Percentiles rank a stretch among this genome's conserved stretches.
phyloP scores from a whole-genome alignment of 2,329 filamentous ascomycete species.

The Ophiocordyceps camponoti-saundersi region DNA sequence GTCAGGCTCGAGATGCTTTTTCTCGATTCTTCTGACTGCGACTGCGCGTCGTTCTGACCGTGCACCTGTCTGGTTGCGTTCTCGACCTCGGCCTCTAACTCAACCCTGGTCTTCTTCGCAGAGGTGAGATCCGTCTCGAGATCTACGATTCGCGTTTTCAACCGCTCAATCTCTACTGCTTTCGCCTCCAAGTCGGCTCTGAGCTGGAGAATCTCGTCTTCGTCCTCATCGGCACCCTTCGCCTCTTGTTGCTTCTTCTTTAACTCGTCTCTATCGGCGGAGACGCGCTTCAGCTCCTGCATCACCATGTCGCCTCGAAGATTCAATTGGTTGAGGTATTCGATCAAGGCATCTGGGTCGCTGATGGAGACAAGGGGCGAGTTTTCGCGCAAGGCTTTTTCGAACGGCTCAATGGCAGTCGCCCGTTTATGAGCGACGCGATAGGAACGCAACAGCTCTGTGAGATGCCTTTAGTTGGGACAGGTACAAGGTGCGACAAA shows the following conservation, averaged over 20 bases:
- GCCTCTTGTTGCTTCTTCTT: slow-evolving; percentile 38
- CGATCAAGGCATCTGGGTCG: slow-evolving; percentile 68
- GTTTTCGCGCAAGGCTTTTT: slow-evolving; percentile 77
- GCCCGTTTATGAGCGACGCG: slow-evolving; percentile 77
- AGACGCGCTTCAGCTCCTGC: slow-evolving; percentile 79
- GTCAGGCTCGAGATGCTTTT: no score
- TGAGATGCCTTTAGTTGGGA: not conserved
- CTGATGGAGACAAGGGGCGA: slow-evolving; percentile 79
- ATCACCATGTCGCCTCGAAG: slow-evolving; percentile 83
- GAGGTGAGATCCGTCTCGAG: slow-evolving; percentile 55
- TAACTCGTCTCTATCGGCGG: slow-evolving; percentile 61
- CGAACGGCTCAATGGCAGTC: slow-evolving; percentile 80
- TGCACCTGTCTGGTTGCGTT: no score
- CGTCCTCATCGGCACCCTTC: slow-evolving; percentile 27
- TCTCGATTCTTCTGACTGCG: no score
- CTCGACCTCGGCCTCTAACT: slow-evolving; percentile 31
- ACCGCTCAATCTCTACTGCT: slow-evolving; percentile 49
- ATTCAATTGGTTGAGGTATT: slow-evolving; percentile 79
- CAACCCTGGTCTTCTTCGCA: slow-evolving; percentile 51
- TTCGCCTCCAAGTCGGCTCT: slow-evolving; percentile 58
- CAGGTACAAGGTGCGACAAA: no score
- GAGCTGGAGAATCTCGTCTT: slow-evolving; percentile 71
- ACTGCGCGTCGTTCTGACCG: no score
- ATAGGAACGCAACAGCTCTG: slow-evolving; percentile 82
- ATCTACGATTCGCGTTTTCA: slow-evolving; percentile 50